Evolutionary conservation across 805 yeast genomes (phyloP), one percentile per base, ranked within the genome.

Genomic region (Teunomyces pallodes): DNA sequence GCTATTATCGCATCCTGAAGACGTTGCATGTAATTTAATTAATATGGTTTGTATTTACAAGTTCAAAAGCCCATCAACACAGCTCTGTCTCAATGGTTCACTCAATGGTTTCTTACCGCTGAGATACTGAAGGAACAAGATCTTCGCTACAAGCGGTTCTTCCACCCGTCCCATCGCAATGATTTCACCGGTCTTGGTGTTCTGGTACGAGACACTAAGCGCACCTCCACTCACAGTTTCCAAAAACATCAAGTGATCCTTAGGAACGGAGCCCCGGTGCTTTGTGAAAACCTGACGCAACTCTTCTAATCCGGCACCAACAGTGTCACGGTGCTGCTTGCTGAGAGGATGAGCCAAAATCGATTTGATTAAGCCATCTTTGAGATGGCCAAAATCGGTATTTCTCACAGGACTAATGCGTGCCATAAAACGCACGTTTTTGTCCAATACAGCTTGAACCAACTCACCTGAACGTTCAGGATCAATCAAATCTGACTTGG

Each of bases 361-460:
- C 14, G 96, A 82, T 62, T 91, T 85, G 43, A 90, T 79, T 51
- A 94, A 79, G 0, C 98, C 98, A 61, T 94, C 98, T 54, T 87
- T 80, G 59, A 92, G 68, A 62, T 94, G 98, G 53, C 83, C 82
- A 67, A 87, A 90, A 67, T 92, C 97, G 0, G 98, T 92, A 64
- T 87, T 90, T 61, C 97, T 80, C 13, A 86, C 83, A 0, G 99
- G 97, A 9, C 86, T 83, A 49, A 92, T 84, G 53, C 96, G 75
- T 24, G 90, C 84, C 40, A 83, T 72, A 55, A 90, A 77, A 48
- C 82, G 77, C 31, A 86, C 79, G 10, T 83, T 80, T 9, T 80
- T 65, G 38, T 79, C 81, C 36, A 90, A 61, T 42, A 91, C 68
- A 46, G 77, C 74, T 14, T 77, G 75, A 27, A 89, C 65, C 14